Evolutionary conservation across 208 protist species (phyloP).

Genomic region (Leptomonas seymouri): DNA sequence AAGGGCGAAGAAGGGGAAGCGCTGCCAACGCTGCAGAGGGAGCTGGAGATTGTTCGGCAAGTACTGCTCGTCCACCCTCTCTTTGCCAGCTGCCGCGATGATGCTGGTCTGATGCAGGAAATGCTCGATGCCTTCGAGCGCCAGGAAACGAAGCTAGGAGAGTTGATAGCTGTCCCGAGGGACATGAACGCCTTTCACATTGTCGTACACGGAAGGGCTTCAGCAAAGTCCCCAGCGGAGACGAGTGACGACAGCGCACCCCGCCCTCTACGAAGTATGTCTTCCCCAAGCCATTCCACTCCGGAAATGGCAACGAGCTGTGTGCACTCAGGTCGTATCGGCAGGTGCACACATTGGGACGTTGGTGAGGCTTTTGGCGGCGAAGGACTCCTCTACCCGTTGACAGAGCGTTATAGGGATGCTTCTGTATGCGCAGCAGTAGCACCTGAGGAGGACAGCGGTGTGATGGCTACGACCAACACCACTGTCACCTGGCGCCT

Average conservation of each 20-base stretch:
- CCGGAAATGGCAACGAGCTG: not conserved
- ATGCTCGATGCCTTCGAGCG: conserved; percentile 17
- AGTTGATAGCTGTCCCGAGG: not conserved
- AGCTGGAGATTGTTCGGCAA: conserved; percentile 2
- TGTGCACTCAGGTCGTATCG: not conserved
- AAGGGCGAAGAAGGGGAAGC: not conserved
- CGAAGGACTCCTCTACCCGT: conserved; percentile 16
- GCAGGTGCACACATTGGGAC: not conserved
- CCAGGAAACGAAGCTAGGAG: conserved; percentile 2
- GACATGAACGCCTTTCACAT: conserved; percentile 21
- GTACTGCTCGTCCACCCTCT: conserved; percentile 8
- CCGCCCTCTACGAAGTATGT: not conserved
- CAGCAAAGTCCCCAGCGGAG: not conserved
- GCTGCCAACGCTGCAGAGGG: not conserved
- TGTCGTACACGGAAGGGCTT: conserved; percentile 15
- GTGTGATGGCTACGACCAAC: not conserved
- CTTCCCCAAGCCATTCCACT: not conserved
- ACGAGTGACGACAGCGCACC: not conserved
- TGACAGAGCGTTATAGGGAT: not conserved
- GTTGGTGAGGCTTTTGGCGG: conserved; percentile 12
- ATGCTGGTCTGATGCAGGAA: conserved; percentile 7
- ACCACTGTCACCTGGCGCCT: conserved; percentile 19
- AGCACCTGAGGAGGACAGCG: not conserved
- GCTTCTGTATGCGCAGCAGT: conserved; percentile 1
- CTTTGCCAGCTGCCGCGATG: conserved; percentile 12